A percentile compares a stretch with the other conserved stretches of the same genome.
Evolutionary conservation across 1,284 basidiomycete species (phyloP).

Genomic region (Thecaphora thlaspeos): DNA sequence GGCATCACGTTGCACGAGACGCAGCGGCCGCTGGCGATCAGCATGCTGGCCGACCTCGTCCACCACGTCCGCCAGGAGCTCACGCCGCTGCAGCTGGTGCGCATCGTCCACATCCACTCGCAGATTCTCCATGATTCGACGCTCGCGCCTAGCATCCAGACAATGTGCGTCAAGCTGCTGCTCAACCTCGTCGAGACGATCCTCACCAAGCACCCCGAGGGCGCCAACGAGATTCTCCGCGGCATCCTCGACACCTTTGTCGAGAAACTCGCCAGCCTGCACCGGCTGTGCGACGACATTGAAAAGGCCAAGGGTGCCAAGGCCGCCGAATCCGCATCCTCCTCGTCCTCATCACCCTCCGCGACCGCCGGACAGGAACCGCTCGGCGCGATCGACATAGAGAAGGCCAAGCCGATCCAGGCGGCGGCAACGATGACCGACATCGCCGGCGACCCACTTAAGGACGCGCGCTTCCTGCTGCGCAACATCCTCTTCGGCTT

Average conservation of each 20-base stretch:
- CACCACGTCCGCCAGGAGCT: constrained; percentile 88
- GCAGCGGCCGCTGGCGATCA: constrained; percentile 75
- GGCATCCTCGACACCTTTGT: constrained; percentile 81
- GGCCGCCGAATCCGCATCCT: neutral
- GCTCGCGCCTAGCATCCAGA: constrained; percentile 78
- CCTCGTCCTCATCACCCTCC: too few species aligned
- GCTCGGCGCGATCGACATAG: constrained; percentile 54
- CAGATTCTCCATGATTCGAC: constrained; percentile 86
- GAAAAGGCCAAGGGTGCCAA: constrained; percentile 7
- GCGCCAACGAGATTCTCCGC: constrained; percentile 69
- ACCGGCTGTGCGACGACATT: constrained; percentile 49
- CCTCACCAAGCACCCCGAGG: constrained; percentile 60
- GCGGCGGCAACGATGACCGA: constrained; percentile 58
- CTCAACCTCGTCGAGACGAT: constrained; percentile 86
- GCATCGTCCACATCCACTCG: constrained; percentile 81
- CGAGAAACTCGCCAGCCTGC: constrained; percentile 81
- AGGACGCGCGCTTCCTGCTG: constrained; percentile 73
- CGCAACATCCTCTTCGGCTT: constrained; percentile 87
- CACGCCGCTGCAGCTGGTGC: constrained; percentile 72
- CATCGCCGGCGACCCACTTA: constrained; percentile 57
- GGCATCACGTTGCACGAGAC: constrained; percentile 77
- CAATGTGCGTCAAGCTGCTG: constrained; percentile 89
- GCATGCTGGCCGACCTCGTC: constrained; percentile 86
- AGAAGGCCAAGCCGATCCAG: constrained; percentile 60
- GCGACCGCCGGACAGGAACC: too few species aligned